These are phyloP conservation scores for Vaccinium darrowii DNA, from an alignment of 148 eudicot genomes.

Conservation along the genomic window DNA sequence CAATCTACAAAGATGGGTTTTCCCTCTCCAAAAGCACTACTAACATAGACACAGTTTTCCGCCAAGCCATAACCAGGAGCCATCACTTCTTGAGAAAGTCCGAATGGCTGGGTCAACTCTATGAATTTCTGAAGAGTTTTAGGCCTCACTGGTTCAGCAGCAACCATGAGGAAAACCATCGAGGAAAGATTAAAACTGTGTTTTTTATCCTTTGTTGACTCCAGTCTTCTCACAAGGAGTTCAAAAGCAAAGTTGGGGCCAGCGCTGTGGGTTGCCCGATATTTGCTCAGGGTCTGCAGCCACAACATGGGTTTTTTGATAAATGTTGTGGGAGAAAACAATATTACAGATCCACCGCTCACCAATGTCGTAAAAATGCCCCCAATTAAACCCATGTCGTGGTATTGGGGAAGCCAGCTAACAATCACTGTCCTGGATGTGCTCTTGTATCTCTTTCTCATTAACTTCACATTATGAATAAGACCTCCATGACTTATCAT, in stretches of 20 bases:
- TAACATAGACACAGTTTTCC: slow-evolving; percentile 50
- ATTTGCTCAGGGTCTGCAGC: slow-evolving; percentile 46
- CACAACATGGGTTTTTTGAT: slow-evolving; percentile 51
- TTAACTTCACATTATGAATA: slow-evolving; percentile 54
- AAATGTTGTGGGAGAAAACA: slow-evolving; percentile 49
- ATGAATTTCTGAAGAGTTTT: slow-evolving; percentile 42
- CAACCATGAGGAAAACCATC: slow-evolving; percentile 51
- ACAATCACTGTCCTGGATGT: slow-evolving; percentile 50
- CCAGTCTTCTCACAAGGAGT: slow-evolving; percentile 43
- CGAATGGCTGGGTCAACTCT: slow-evolving; percentile 35
- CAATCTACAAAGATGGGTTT: slow-evolving; percentile 49
- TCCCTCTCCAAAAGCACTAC: slow-evolving; percentile 47
- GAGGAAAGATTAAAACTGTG: slow-evolving; percentile 42
- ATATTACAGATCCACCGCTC: slow-evolving; percentile 41
- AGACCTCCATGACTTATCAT: slow-evolving; percentile 59
- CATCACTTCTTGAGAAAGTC: slow-evolving; percentile 48
- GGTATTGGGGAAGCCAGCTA: slow-evolving; percentile 63
- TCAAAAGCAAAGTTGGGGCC: slow-evolving; percentile 58
- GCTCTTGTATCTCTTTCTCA: slow-evolving; percentile 50
- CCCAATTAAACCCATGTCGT: slow-evolving; percentile 60
- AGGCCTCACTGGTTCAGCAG: slow-evolving; percentile 59
- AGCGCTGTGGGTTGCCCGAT: slow-evolving; percentile 55
- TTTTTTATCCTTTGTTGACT: slow-evolving; percentile 24
- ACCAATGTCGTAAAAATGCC: slow-evolving; percentile 50
- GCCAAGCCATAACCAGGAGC: slow-evolving; percentile 64